phyloP scores from a whole-genome alignment of 2,329 filamentous ascomycete genomes.

The Ophiocordyceps sinensis region DNA sequence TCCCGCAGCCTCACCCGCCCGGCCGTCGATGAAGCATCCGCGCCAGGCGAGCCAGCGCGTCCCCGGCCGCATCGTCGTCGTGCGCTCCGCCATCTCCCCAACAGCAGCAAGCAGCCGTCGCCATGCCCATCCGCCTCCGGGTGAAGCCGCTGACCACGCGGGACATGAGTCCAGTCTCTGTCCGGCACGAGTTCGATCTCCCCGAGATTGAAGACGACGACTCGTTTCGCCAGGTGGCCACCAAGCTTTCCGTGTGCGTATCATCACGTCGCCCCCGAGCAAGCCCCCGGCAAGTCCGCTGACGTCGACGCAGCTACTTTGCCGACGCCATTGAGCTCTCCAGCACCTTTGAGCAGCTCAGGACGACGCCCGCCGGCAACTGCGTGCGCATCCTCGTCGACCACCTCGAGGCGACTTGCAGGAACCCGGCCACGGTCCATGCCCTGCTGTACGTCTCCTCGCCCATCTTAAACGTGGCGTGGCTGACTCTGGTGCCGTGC shows the following conservation, averaged over 20 bases:
- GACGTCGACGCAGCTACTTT: conserved; percentile 37
- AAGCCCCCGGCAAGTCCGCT: neutral
- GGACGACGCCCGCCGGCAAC: conserved; percentile 48
- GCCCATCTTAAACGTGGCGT: neutral
- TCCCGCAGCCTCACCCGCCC: too few species aligned
- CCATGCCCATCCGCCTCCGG: conserved; percentile 23
- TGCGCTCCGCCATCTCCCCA: too few species aligned
- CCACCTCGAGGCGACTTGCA: conserved; percentile 47
- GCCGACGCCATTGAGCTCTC: conserved; percentile 47
- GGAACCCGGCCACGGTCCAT: conserved; percentile 57
- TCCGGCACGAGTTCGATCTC: conserved; percentile 23
- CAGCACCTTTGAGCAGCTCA: conserved; percentile 59
- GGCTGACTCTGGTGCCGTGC: conserved; percentile 2
- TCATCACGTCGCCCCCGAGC: neutral
- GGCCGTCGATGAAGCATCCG: too few species aligned
- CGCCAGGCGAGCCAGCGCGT: too few species aligned
- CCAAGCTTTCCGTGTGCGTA: conserved; percentile 48
- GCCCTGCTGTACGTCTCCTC: conserved; percentile 48
- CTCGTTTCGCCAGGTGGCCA: conserved; percentile 47
- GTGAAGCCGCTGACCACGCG: conserved; percentile 17
- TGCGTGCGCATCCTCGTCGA: conserved; percentile 45
- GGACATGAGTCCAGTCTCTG: conserved; percentile 20
- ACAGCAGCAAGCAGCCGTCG: neutral
- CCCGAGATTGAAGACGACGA: conserved; percentile 45
- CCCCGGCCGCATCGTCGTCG: too few species aligned